Evolutionary conservation across 2,329 filamentous ascomycete species (phyloP), one percentile per base, ranked within the genome.

Genomic region (Ploettnerulaceae sp.): DNA sequence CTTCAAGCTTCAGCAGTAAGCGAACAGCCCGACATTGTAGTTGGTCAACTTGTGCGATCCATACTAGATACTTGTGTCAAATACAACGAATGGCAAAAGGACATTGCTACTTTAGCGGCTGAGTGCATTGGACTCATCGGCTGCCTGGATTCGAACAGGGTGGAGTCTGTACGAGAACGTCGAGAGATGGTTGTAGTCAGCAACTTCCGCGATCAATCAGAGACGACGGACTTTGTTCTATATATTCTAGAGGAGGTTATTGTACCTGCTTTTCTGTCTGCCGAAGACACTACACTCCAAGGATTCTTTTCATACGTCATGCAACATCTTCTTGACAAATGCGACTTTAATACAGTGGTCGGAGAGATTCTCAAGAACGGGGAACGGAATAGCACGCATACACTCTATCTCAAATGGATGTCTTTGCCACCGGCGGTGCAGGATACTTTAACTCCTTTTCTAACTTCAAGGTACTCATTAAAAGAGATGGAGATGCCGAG

Each of bases 261-360:
- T 8, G 89, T 97, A 20, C 89, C 90, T 51, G 85, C 90, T 0
- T 99, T 98, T 61, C 72, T 95, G 33, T 95, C 91, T 1, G 86
- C 88, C 1, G 93, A 86, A 0, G 94, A 96, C 63, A 86, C 89
- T 2, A 83, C 81, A 54, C 76, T 89, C 5, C 93, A 97, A 65
- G 90, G 89, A 0, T 95, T 94, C 62, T 74, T 99, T 14, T 91
- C 91, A 1, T 98, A 86, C 66, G 87, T 85, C 2, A 96, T 98
- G 82, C 93, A 99, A 66, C 85, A 95, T 59, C 75, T 97, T 31
- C 75, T 97, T 3, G 82, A 83, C 34, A 81, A 84, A 55, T 88
- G 86, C 60, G 82, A 85, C 21, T 82, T 96, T 60, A 81, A 74
- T 48, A 71, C 76, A 8, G 78, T 76, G 0, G 73, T 56, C 37